Evolutionary conservation across 1,139 yeast genomes (phyloP).

Genomic region (Blastobotrys elegans): DNA sequence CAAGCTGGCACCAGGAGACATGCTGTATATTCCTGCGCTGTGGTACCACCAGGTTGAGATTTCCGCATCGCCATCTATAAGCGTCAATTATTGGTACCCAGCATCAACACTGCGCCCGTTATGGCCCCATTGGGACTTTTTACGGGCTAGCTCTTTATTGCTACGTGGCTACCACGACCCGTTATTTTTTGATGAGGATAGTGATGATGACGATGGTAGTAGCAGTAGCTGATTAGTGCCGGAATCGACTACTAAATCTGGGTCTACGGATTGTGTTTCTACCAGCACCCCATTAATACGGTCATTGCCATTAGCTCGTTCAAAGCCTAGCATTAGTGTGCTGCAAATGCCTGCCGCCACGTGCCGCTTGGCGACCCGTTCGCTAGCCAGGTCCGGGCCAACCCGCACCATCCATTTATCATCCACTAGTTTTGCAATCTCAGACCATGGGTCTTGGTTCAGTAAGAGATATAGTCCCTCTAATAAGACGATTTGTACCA

Average conservation of each 20-base stretch:
- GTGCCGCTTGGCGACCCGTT: slow-evolving; percentile 68
- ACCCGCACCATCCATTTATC: slow-evolving; percentile 40
- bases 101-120: slow-evolving; percentile 26
- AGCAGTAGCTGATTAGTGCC: slow-evolving; percentile 10
- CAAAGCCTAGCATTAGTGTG: slow-evolving; percentile 53
- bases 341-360: slow-evolving; percentile 60
- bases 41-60: slow-evolving; percentile 40
- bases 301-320: slow-evolving; percentile 66
- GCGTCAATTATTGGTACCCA: slow-evolving; percentile 39
- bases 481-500: slow-evolving; percentile 46
- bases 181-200: slow-evolving; percentile 27
- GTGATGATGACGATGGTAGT: slow-evolving; percentile 12
- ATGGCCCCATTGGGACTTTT: slow-evolving; percentile 34
- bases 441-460: slow-evolving; percentile 37
- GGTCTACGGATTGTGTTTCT: slow-evolving; percentile 38
- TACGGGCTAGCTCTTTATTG: slow-evolving; percentile 26
- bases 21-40: slow-evolving; percentile 37
- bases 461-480: slow-evolving; percentile 47
- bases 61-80: slow-evolving; percentile 27
- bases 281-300: slow-evolving; percentile 60
- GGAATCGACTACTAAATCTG: slow-evolving; percentile 29
- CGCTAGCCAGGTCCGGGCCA: slow-evolving; percentile 43
- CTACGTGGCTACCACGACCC: slow-evolving; percentile 28
- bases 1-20: slow-evolving; percentile 35
- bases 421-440: slow-evolving; percentile 31